phyloP scores from a whole-genome alignment of 305 asterid genomes.

The Fraxinus paxiana region DNA sequence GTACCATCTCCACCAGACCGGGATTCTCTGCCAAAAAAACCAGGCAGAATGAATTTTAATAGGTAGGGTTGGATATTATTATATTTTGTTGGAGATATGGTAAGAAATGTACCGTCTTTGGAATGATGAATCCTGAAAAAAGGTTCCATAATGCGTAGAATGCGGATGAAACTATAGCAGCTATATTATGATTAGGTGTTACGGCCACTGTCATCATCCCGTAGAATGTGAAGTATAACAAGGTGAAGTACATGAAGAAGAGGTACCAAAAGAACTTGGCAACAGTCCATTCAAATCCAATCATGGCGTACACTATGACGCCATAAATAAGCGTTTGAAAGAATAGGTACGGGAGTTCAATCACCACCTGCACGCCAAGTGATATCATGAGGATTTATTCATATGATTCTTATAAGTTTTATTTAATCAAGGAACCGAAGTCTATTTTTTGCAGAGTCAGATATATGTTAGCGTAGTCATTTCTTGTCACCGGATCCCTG shows the following conservation, averaged over 20 bases:
- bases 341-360: constrained; percentile 61
- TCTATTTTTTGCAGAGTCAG: not conserved
- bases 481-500: not conserved
- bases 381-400: constrained; percentile 5
- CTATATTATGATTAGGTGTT: constrained; percentile 73
- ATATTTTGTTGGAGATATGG: not conserved
- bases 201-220: constrained; percentile 88
- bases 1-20: constrained; percentile 97
- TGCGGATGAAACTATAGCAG: constrained; percentile 55
- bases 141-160: constrained; percentile 78
- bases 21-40: constrained; percentile 62
- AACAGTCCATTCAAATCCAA: constrained; percentile 66
- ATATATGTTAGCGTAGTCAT: not conserved
- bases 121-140: constrained; percentile 78
- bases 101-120: constrained; percentile 47
- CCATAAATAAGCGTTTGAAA: constrained; percentile 58
- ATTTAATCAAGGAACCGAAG: not conserved
- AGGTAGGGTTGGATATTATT: not conserved
- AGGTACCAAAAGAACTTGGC: constrained; percentile 66
- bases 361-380: constrained; percentile 43
- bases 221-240: constrained; percentile 68
- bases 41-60: not conserved
- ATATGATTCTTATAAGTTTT: not conserved
- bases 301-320: constrained; percentile 64
- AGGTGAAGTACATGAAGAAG: constrained; percentile 67